Evolutionary conservation across 2,329 filamentous ascomycete species (phyloP).

Genomic region (Catunica adiposa): DNA sequence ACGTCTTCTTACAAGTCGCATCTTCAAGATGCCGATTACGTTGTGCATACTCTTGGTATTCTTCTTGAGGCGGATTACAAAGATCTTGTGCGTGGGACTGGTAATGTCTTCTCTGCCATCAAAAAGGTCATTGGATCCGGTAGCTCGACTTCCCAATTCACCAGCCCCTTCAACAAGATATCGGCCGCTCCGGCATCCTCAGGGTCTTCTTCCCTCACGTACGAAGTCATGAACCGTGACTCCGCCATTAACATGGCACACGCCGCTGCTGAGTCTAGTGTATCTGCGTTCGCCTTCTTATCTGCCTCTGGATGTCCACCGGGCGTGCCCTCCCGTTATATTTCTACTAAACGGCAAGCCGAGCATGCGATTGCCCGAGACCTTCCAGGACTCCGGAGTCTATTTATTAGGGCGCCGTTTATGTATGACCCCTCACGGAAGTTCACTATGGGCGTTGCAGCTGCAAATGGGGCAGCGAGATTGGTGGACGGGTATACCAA

Average conservation of each 20-base stretch:
- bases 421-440: constrained; percentile 72
- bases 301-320: constrained; percentile 78
- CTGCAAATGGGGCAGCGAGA: constrained; percentile 55
- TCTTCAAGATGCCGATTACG: constrained; percentile 61
- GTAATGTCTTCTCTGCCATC: constrained; percentile 65
- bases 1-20: constrained; percentile 64
- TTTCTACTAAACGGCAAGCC: constrained; percentile 80
- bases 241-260: constrained; percentile 67
- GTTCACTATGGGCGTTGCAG: constrained; percentile 73
- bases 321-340: constrained; percentile 69
- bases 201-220: constrained; percentile 23
- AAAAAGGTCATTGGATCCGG: constrained; percentile 48
- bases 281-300: constrained; percentile 65
- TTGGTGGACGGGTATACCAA: constrained; percentile 64
- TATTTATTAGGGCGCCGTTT: constrained; percentile 77
- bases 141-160: constrained; percentile 31
- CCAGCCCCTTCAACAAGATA: constrained; percentile 45
- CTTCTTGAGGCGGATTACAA: constrained; percentile 97
- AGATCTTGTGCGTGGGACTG: constrained; percentile 65
- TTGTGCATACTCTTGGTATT: constrained; percentile 92
- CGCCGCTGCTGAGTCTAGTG: constrained; percentile 49
- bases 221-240: constrained; percentile 95
- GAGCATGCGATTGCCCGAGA: constrained; percentile 57
- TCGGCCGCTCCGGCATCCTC: neutral
- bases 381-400: constrained; percentile 57